Evolutionary conservation across 768 basidiomycete genomes (phyloP).

Genomic region (Leccinum boreale): DNA sequence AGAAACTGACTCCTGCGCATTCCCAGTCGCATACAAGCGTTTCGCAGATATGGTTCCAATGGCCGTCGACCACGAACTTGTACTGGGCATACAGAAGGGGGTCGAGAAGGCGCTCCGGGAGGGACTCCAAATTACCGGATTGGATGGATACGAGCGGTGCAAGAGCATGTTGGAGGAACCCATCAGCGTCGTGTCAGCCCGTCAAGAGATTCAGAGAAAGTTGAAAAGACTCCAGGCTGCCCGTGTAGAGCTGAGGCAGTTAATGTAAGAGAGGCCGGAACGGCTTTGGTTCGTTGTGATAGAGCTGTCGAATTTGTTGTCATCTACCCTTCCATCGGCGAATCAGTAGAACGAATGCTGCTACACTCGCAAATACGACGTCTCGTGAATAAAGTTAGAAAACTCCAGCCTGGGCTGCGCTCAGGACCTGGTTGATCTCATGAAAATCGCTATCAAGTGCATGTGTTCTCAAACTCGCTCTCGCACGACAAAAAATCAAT

Average conservation of each 20-base stretch:
- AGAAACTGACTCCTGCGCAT: not conserved
- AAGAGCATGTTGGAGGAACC: constrained; percentile 51
- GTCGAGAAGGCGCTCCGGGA: constrained; percentile 44
- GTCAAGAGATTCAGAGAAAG: constrained; percentile 51
- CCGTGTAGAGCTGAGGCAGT: constrained; percentile 33
- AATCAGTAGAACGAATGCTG: not conserved
- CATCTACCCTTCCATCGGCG: not conserved
- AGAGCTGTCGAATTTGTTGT: not conserved
- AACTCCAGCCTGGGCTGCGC: too few species aligned
- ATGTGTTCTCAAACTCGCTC: not conserved
- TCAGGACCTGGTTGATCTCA: too few species aligned
- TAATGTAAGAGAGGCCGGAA: constrained; percentile 13
- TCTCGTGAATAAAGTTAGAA: not conserved
- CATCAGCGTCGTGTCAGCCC: constrained; percentile 37
- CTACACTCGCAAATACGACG: not conserved
- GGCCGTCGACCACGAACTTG: constrained; percentile 38
- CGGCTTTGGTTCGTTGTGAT: not conserved
- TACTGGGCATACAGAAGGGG: constrained; percentile 45
- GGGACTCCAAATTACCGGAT: constrained; percentile 51
- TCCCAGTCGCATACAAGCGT: constrained; percentile 46
- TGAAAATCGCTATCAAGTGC: not conserved
- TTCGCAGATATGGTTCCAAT: constrained; percentile 43
- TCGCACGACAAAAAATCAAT: not conserved
- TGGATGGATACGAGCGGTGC: constrained; percentile 46
- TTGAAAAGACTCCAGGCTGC: constrained; percentile 48